phyloP scores from a whole-genome alignment of 2,329 filamentous ascomycete genomes.

The Neonectria punicea region DNA sequence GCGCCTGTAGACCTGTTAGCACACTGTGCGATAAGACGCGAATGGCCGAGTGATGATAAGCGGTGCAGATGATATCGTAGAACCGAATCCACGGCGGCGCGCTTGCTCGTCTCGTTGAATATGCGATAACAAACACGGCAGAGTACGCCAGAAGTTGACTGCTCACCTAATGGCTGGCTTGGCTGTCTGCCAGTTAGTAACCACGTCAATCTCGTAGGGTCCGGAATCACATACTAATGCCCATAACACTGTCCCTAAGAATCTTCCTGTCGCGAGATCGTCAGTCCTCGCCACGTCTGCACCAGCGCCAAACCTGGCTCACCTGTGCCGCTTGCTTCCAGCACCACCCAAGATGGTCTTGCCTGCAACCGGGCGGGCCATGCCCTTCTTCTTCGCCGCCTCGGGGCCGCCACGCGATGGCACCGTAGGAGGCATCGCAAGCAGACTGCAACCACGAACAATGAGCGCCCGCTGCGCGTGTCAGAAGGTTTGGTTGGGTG shows the following conservation, averaged over 20 bases:
- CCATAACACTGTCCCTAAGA: slow-evolving; percentile 57
- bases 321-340: slow-evolving; percentile 41
- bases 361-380: slow-evolving; percentile 9
- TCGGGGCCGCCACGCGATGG: slow-evolving; percentile 45
- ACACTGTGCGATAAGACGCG: not conserved
- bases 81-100: not conserved
- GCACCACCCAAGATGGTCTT: slow-evolving; percentile 37
- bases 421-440: slow-evolving; percentile 41
- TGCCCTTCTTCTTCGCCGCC: slow-evolving; percentile 24
- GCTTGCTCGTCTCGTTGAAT: not conserved
- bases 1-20: slow-evolving; percentile 58
- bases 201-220: not conserved
- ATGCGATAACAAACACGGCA: not conserved
- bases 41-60: not conserved
- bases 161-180: slow-evolving; percentile 65
- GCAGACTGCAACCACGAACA: not conserved
- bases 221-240: slow-evolving; percentile 58
- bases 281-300: slow-evolving; percentile 1
- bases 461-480: not conserved
- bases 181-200: slow-evolving; percentile 49
- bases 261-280: slow-evolving; percentile 54
- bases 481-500: not conserved
- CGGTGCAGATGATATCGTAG: not conserved
- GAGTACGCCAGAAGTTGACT: not conserved
- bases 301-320: slow-evolving; percentile 2